Conservation (phyloP, 495 filamentous ascomycete genomes). For the Penicillium tannophilum region DNA sequence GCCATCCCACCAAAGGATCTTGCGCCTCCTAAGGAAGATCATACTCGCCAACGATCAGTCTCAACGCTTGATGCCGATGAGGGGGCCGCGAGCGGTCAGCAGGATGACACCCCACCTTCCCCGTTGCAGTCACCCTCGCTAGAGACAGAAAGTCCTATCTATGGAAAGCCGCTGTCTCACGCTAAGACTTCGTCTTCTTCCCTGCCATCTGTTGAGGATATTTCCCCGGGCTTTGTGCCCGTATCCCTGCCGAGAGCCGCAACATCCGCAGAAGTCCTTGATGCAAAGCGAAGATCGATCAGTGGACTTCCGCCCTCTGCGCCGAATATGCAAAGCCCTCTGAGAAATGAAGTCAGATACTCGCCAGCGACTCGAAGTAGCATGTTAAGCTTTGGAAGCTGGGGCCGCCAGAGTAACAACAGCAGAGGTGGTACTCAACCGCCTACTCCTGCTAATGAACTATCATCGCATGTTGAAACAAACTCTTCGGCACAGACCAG, state of each 20-base stretch:
- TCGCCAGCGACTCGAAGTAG: slow-evolving; percentile 30
- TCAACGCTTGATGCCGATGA: slow-evolving; percentile 27
- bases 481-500: slow-evolving; percentile 12
- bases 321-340: slow-evolving; percentile 28
- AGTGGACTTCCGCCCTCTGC: slow-evolving; percentile 23
- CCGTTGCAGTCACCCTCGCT: slow-evolving; percentile 9
- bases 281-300: slow-evolving; percentile 27
- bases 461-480: slow-evolving; percentile 14
- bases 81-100: not conserved
- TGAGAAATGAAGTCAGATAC: slow-evolving; percentile 33
- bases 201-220: slow-evolving; percentile 8
- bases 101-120: slow-evolving; percentile 19
- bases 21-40: not conserved
- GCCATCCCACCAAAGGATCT: slow-evolving; percentile 6
- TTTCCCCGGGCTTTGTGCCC: not conserved
- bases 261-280: slow-evolving; percentile 25
- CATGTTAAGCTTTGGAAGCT: slow-evolving; percentile 33
- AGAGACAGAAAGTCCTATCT: slow-evolving; percentile 2
- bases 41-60: slow-evolving; percentile 20
- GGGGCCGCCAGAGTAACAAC: slow-evolving; percentile 24
- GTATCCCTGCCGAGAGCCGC: slow-evolving; percentile 4
- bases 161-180: slow-evolving; percentile 7
- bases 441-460: slow-evolving; percentile 27
- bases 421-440: slow-evolving; percentile 28
- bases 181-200: not conserved